Conservation (phyloP, 164 flowering plant species). For the Macadamia tetraphylla region DNA sequence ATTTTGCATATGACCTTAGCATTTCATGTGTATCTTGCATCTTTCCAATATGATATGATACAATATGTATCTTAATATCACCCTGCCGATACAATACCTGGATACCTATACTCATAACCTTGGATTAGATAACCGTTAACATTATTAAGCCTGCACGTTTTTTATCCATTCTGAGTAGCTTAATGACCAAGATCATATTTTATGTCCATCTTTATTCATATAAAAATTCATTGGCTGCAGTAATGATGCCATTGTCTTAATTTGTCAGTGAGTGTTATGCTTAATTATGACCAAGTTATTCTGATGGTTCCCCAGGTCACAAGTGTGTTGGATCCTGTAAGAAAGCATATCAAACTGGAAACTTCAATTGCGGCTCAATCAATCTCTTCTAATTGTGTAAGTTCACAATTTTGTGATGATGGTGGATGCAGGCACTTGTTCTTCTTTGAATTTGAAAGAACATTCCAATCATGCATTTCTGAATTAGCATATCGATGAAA, state of each 20-base stretch:
- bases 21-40: too few species aligned
- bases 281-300: neutral
- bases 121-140: too few species aligned
- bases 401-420: neutral
- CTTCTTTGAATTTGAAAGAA: too few species aligned
- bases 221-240: neutral
- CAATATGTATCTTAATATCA: too few species aligned
- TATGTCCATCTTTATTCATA: too few species aligned
- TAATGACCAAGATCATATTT: neutral
- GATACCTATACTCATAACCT: too few species aligned
- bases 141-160: neutral
- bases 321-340: constrained; percentile 4
- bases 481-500: too few species aligned
- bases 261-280: neutral
- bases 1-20: too few species aligned
- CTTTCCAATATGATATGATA: too few species aligned
- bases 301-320: constrained; percentile 18
- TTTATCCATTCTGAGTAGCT: neutral
- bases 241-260: neutral
- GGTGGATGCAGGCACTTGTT: neutral
- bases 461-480: too few species aligned
- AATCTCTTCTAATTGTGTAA: constrained; percentile 9
- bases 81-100: too few species aligned
- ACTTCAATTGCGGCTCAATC: constrained; percentile 7
- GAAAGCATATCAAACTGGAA: constrained; percentile 17